Evolutionary conservation across 805 yeast genomes (phyloP).

Genomic region (Yarrowia sp.): DNA sequence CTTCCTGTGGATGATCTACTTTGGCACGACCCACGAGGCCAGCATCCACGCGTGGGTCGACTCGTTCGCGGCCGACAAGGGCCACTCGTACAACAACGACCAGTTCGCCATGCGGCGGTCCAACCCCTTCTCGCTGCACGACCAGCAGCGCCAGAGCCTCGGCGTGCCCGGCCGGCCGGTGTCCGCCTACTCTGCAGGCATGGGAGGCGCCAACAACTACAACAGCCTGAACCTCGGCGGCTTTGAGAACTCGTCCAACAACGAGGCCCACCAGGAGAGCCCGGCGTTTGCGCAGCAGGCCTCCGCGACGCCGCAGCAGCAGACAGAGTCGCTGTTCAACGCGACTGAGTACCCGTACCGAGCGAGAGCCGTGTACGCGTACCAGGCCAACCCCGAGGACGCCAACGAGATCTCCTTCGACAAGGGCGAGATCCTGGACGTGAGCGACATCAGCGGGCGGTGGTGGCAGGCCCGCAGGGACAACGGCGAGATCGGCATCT

Average conservation of each 20-base stretch:
- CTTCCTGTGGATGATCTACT: constrained; percentile 80
- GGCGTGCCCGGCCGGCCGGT: constrained; percentile 30
- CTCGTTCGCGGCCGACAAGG: constrained; percentile 57
- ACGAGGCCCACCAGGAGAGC: not conserved
- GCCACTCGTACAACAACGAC: constrained; percentile 23
- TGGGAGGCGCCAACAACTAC: constrained; percentile 2
- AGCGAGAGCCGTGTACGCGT: constrained; percentile 83
- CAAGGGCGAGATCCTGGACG: constrained; percentile 88
- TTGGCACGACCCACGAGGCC: constrained; percentile 88
- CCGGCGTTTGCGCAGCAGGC: not conserved
- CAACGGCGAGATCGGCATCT: constrained; percentile 91
- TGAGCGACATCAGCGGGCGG: constrained; percentile 88
- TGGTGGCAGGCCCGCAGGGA: constrained; percentile 98
- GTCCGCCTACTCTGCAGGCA: constrained; percentile 38
- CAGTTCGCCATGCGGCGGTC: constrained; percentile 17
- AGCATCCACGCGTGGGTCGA: constrained; percentile 82
- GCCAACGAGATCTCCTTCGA: constrained; percentile 87
- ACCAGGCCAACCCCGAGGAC: constrained; percentile 88
- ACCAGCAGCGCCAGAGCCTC: constrained; percentile 18
- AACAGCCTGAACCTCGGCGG: constrained; percentile 36
- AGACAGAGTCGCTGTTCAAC: constrained; percentile 30
- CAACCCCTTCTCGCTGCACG: constrained; percentile 20
- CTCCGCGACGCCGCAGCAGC: not conserved
- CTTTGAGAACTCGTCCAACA: constrained; percentile 39
- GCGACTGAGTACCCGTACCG: constrained; percentile 66